A percentile compares a stretch with the other conserved stretches of the same genome.
These are phyloP conservation scores for Phytophthora boehmeriae DNA, from an alignment of 352 stramenopile genomes.

Conservation along the genomic window DNA sequence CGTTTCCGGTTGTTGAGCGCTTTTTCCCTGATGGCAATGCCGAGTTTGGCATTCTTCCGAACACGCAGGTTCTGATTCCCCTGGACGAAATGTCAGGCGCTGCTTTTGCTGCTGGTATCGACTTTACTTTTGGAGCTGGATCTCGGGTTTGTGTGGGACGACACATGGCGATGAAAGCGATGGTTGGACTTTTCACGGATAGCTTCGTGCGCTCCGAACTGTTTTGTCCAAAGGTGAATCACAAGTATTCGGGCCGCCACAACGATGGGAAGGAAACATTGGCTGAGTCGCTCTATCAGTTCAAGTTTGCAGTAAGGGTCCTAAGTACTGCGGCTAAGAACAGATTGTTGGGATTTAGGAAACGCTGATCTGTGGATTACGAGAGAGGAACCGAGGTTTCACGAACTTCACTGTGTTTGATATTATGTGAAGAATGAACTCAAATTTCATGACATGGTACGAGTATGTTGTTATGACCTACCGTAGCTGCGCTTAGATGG, in stretches of 20 bases:
- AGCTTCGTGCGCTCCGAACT: conserved; percentile 24
- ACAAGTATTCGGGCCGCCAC: conserved; percentile 43
- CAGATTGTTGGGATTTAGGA: conserved; percentile 1
- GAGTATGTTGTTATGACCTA: too few relatives aligned
- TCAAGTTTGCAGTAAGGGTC: conserved; percentile 18
- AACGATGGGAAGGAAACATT: conserved; percentile 38
- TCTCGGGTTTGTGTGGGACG: conserved; percentile 33
- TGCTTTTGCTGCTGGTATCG: conserved; percentile 36
- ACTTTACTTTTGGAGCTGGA: conserved; percentile 40
- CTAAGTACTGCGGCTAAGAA: conserved; percentile 9
- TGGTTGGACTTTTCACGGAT: conserved; percentile 39
- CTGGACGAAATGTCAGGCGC: conserved; percentile 36
- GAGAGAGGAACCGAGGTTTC: too few relatives aligned
- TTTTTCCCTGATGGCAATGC: conserved; percentile 27
- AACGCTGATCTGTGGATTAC: too few relatives aligned
- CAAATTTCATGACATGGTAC: too few relatives aligned
- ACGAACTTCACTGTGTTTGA: background rate
- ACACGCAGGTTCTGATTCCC: conserved; percentile 39
- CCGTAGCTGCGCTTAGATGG: too few relatives aligned
- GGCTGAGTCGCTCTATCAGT: conserved; percentile 30
- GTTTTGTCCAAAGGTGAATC: conserved; percentile 33
- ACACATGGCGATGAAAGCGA: conserved; percentile 44
- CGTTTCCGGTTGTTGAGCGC: conserved; percentile 35
- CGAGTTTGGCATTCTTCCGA: conserved; percentile 23
- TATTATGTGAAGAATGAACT: background rate